Evolutionary conservation across 306 rosid genomes (phyloP).

Genomic region (Fagus sylvatica): DNA sequence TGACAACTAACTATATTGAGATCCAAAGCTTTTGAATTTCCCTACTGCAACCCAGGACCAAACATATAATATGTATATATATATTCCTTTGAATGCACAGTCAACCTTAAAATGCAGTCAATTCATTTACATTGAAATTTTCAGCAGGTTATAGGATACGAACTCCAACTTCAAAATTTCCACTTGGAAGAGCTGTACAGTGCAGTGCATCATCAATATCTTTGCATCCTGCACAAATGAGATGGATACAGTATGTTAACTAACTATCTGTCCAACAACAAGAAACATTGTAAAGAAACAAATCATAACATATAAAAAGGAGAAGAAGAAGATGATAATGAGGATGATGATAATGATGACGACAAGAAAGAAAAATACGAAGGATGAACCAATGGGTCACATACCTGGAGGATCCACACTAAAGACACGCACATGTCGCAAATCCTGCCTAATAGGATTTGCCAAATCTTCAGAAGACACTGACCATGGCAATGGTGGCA

Average conservation of each 20-base stretch:
- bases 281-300: background rate
- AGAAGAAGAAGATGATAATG: background rate
- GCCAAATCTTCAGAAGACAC: conserved; percentile 80
- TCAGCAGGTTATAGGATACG: conserved; percentile 67
- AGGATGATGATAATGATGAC: background rate
- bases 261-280: background rate
- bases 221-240: conserved; percentile 74
- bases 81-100: background rate
- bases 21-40: background rate
- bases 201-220: conserved; percentile 99
- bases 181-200: conserved; percentile 87
- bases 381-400: background rate
- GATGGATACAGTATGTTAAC: conserved; percentile 15
- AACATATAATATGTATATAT: background rate
- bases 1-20: background rate
- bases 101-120: background rate
- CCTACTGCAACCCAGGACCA: background rate
- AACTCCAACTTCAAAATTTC: conserved; percentile 98
- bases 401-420: conserved; percentile 99
- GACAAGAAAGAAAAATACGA: background rate
- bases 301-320: conserved; percentile 10
- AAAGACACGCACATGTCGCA: conserved; percentile 67
- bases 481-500: conserved; percentile 97
- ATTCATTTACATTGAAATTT: background rate
- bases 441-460: conserved; percentile 78